Conservation (phyloP, 139 green algal species). For the Picochlorum sp. region DNA sequence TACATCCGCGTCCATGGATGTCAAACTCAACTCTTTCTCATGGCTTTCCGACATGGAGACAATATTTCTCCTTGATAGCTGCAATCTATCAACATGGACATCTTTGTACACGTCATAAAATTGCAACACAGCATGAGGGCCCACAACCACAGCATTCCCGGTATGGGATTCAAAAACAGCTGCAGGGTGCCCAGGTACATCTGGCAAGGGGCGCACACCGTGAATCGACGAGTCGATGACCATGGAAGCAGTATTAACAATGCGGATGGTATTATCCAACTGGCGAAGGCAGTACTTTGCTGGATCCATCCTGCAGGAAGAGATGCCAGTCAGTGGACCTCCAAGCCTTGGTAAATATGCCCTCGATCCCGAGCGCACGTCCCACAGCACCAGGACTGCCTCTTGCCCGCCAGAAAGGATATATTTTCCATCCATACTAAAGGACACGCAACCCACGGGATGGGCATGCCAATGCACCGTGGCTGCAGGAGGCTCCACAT, state of each 20-base stretch:
- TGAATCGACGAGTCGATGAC: conserved; percentile 38
- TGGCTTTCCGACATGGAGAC: conserved; percentile 32
- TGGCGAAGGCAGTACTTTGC: conserved; percentile 47
- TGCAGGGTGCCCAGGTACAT: neutral
- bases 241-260: conserved; percentile 47
- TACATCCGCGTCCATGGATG: conserved; percentile 9
- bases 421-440: conserved; percentile 59
- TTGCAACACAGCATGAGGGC: conserved; percentile 46
- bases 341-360: conserved; percentile 63
- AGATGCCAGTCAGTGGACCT: conserved; percentile 45
- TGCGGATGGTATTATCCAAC: conserved; percentile 62
- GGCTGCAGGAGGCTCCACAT: conserved; percentile 9
- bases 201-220: conserved; percentile 36
- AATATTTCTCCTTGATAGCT: conserved; percentile 45
- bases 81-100: conserved; percentile 40
- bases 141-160: conserved; percentile 42
- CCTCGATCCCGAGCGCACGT: conserved; percentile 34
- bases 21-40: conserved; percentile 2
- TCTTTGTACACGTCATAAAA: conserved; percentile 50
- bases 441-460: conserved; percentile 56
- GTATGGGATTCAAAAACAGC: conserved; percentile 17
- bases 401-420: conserved; percentile 77
- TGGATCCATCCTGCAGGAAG: conserved; percentile 27
- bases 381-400: conserved; percentile 76
- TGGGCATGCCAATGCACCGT: conserved; percentile 83